Base-by-base conservation (phyloP, 176 grass and related monocot genomes). In the Saccharum officinarum region DNA sequence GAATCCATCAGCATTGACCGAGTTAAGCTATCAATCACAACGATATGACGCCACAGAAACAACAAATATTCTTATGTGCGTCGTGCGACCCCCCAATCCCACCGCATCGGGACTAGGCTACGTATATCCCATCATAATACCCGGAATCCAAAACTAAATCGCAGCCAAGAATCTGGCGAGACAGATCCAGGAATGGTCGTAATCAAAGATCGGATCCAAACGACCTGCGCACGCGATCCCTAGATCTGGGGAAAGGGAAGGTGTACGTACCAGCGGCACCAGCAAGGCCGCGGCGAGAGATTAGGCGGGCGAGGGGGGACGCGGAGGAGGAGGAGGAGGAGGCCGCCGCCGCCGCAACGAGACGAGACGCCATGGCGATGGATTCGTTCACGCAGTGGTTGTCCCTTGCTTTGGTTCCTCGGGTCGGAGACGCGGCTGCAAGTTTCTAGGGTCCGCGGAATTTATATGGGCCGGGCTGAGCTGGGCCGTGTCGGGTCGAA, bases 311-410 rank as follows among this genome's bases (percentile, higher is more conserved):
- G 34, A 90, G 64, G 12, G 83, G 64, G 64, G 71, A 76, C 0
- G 72, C 50, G 33, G 88, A 63, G 8, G 86, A 75, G 45, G 81
- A 71, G 26, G 87, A 61, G 9, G 57, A 10, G 3, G 57, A 8
- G 2, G 47, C 46, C 11, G 28, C 28, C 61, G 87, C 80, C 83
- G 83, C 88, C 84, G 84, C 88, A 55, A 86, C 73, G 45, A 90
- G 15, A 83, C 88, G 88, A 86, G 80, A 90, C 52, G 88, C 74
- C 88, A 90, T 90, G 28, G 67, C 44, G 63, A 68, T 34, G 42
- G n/a, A 54, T 66, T 38, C 44, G 71, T 77, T 66, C 18, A 50
- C 66, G 60, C 55, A 66, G 79, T 18, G 45, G 28, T 39, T 28
- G 44, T 64, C 26, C 33, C 42, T 33, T 69, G 11, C 12, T 68